Evolutionary conservation across 345 rosid species (phyloP).

Genomic region (Zanthoxylum bungeanum): DNA sequence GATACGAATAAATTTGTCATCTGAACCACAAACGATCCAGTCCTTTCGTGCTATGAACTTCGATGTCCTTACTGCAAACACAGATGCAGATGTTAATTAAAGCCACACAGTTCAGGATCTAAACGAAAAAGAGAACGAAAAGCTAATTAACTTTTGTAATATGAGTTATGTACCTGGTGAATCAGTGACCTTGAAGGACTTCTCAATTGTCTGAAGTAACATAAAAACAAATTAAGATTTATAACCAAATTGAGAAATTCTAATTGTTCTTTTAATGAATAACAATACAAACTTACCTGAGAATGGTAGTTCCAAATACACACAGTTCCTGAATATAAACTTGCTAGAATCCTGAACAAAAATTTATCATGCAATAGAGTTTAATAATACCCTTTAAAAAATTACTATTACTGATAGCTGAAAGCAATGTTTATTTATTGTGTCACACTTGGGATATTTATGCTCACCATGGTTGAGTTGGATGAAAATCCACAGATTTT

Average conservation of each 20-base stretch:
- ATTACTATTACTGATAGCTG: not conserved
- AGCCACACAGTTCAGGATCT: not conserved
- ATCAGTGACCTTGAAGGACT: slow-evolving; percentile 84
- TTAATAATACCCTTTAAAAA: not conserved
- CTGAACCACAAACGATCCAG: slow-evolving; percentile 98
- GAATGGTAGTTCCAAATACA: slow-evolving; percentile 80
- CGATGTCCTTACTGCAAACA: slow-evolving; percentile 84
- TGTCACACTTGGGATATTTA: not conserved
- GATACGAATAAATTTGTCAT: slow-evolving; percentile 87
- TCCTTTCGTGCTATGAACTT: slow-evolving; percentile 83
- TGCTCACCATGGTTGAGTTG: slow-evolving; percentile 66
- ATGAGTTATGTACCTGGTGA: slow-evolving; percentile 62
- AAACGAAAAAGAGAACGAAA: slow-evolving; percentile 9
- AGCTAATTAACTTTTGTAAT: not conserved
- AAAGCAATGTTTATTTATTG: not conserved
- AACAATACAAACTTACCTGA: slow-evolving; percentile 51
- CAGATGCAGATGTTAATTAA: slow-evolving; percentile 11
- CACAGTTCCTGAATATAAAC: slow-evolving; percentile 68
- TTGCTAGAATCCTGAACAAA: slow-evolving; percentile 55
- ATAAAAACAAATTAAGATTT: not conserved
- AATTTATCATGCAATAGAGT: not conserved
- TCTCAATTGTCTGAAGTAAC: slow-evolving; percentile 62
- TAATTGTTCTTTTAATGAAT: not conserved
- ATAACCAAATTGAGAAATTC: too few relatives aligned
- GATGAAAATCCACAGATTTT: slow-evolving; percentile 68